Evolutionary conservation across 208 protist genomes (phyloP), one percentile per base, ranked within the genome.

Genomic region (Phytomonas sp.): DNA sequence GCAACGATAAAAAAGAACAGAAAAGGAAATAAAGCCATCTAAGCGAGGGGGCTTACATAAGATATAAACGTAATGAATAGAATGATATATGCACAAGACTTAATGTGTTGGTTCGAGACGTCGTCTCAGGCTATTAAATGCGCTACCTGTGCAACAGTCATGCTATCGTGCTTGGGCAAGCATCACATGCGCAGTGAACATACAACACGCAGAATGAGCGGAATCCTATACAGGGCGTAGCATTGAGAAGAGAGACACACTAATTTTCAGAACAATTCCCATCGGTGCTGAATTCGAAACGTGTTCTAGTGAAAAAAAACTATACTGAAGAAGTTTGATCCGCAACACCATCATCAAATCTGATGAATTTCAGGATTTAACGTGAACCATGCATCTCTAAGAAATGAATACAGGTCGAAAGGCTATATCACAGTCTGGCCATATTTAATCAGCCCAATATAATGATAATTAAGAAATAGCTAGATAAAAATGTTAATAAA

Each of bases 1-100:
- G 6, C 46, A 56, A 56, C 26, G 6, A 56, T 0, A 26, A 63
- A 11, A 69, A 71, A 36, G 6, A 34, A 15, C 65, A 78, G 33
- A 71, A 4, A 78, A 70, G 6, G 46, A 66, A 67, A 73, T 1
- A 37, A 36, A 36, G 34, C 28, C 4, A 64, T 53, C 34, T 11
- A 40, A 26, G 37, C 63, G 29, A 64, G 28, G 51, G 28, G 40
- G 60, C 62, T 37, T 68, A 33, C 62, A 68, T 37, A 53, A 37
- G 37, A 43, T 28, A 4, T 59, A 67, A 59, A 43, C 30, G n/a
- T 5, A 69, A 62, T 32, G 0, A 20, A 56, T 26, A 56, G 4
- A 26, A 56, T 6, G 20, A 56, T 26, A 26, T 6, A 6, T 6
- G 23, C 26, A 17, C 46, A 26, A 56, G 1, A 56, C 9, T 56